Conservation (phyloP, 495 filamentous ascomycete genomes). For the Penicillium taxi region DNA sequence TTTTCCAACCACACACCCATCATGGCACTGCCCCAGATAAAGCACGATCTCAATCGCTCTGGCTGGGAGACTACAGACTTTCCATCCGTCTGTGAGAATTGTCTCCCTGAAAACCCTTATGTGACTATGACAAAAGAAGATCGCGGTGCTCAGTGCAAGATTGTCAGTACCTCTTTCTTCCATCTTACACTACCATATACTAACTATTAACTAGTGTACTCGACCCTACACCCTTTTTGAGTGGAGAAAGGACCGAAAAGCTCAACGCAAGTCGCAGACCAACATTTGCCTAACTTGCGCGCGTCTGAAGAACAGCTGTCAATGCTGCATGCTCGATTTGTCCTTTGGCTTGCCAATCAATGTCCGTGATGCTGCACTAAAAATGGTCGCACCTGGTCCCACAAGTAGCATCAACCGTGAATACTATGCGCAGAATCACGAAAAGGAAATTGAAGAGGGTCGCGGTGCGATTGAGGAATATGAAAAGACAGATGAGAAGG, state of each 20-base stretch:
- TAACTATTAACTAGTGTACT: slow-evolving; percentile 53
- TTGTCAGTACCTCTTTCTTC: slow-evolving; percentile 25
- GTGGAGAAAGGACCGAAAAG: slow-evolving; percentile 85
- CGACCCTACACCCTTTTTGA: slow-evolving; percentile 92
- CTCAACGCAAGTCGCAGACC: slow-evolving; percentile 78
- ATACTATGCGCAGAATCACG: slow-evolving; percentile 95
- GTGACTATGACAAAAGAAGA: slow-evolving; percentile 99
- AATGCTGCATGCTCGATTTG: slow-evolving; percentile 97
- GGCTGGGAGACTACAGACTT: slow-evolving; percentile 90
- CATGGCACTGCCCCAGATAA: slow-evolving; percentile 68
- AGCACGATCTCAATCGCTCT: slow-evolving; percentile 93
- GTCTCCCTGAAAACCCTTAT: slow-evolving; percentile 92
- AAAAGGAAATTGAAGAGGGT: slow-evolving; percentile 89
- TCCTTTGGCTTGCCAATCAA: slow-evolving; percentile 89
- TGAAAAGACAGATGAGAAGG: slow-evolving; percentile 95
- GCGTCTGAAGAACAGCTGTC: slow-evolving; percentile 93
- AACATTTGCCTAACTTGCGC: slow-evolving; percentile 94
- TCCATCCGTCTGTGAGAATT: slow-evolving; percentile 61
- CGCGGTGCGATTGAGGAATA: slow-evolving; percentile 76
- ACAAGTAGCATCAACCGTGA: slow-evolving; percentile 87
- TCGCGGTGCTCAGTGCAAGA: slow-evolving; percentile 64
- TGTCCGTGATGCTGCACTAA: slow-evolving; percentile 91
- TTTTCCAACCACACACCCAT: slow-evolving; percentile 13
- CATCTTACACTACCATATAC: neutral
- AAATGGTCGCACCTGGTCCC: slow-evolving; percentile 91